A percentile compares a stretch with the other conserved stretches of the same genome.
These are phyloP conservation scores for Zygotorulaspora florentina DNA, from an alignment of 805 yeast species.

Conservation along the genomic window DNA sequence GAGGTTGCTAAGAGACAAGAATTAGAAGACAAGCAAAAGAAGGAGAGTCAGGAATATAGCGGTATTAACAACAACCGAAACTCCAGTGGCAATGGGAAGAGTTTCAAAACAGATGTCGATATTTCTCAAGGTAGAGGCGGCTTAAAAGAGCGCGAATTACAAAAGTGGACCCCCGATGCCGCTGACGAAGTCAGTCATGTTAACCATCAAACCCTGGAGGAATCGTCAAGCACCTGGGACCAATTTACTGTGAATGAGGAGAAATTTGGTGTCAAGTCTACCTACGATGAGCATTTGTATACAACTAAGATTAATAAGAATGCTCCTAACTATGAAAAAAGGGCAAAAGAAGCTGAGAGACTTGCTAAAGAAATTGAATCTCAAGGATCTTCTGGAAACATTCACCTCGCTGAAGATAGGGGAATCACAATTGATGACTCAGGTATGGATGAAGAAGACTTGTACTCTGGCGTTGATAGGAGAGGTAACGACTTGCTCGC, in stretches of 20 bases:
- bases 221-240: constrained; percentile 60
- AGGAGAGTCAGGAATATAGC: constrained; percentile 7
- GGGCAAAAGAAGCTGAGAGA: constrained; percentile 65
- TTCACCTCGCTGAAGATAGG: constrained; percentile 89
- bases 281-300: constrained; percentile 78
- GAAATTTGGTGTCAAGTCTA: constrained; percentile 82
- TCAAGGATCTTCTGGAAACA: constrained; percentile 58
- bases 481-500: constrained; percentile 36
- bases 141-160: constrained; percentile 65
- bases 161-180: constrained; percentile 79
- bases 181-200: constrained; percentile 17
- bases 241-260: constrained; percentile 90
- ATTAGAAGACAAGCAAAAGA: constrained; percentile 7
- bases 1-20: constrained; percentile 14
- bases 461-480: constrained; percentile 87
- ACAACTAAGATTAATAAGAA: constrained; percentile 70
- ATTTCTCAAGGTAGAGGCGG: constrained; percentile 50
- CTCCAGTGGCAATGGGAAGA: background rate
- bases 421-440: constrained; percentile 72
- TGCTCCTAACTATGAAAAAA: constrained; percentile 67
- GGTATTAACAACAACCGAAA: constrained; percentile 1
- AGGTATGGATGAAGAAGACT: constrained; percentile 92
- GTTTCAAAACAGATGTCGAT: constrained; percentile 81
- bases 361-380: constrained; percentile 81
- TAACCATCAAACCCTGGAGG: constrained; percentile 35